phyloP scores from a whole-genome alignment of 495 filamentous ascomycete species.

The Penicillium coprophilum region DNA sequence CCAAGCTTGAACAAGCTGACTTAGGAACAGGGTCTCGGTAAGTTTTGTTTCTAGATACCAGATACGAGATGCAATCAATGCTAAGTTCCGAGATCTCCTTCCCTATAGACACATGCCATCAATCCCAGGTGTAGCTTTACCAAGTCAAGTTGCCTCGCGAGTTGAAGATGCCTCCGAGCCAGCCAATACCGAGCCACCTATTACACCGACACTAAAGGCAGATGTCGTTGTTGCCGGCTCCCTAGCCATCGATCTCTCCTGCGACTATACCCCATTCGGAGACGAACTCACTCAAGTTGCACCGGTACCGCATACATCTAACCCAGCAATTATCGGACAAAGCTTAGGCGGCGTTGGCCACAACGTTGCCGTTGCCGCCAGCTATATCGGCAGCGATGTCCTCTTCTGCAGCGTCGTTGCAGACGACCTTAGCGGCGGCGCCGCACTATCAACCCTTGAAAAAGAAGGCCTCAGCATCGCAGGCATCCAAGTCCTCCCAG shows the following conservation, averaged over 20 bases:
- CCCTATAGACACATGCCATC: slow-evolving; percentile 46
- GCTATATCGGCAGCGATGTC: slow-evolving; percentile 56
- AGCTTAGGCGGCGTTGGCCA: slow-evolving; percentile 91
- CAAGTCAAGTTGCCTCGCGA: slow-evolving; percentile 30
- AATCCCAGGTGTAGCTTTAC: slow-evolving; percentile 26
- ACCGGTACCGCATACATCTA: slow-evolving; percentile 77
- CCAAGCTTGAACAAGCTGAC: slow-evolving; percentile 54
- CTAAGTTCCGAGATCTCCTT: slow-evolving; percentile 39
- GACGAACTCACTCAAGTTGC: slow-evolving; percentile 26
- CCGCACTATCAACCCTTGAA: slow-evolving; percentile 61
- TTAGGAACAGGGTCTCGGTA: slow-evolving; percentile 37
- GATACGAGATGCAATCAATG: slow-evolving; percentile 18
- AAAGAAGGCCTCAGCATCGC: slow-evolving; percentile 60
- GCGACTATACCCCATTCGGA: slow-evolving; percentile 62
- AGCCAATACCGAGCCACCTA: slow-evolving; percentile 6
- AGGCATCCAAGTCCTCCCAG: slow-evolving; percentile 58
- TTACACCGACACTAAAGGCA: slow-evolving; percentile 28
- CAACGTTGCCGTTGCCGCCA: slow-evolving; percentile 82
- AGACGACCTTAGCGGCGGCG: slow-evolving; percentile 73
- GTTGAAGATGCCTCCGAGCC: slow-evolving; percentile 13
- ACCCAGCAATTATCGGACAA: slow-evolving; percentile 75
- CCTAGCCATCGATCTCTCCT: slow-evolving; percentile 83
- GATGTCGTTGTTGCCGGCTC: slow-evolving; percentile 88
- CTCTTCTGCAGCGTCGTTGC: slow-evolving; percentile 75
- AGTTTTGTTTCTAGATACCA: slow-evolving; percentile 33